Base-by-base conservation (phyloP, 331 rosid genomes). In the Quercus lobata region DNA sequence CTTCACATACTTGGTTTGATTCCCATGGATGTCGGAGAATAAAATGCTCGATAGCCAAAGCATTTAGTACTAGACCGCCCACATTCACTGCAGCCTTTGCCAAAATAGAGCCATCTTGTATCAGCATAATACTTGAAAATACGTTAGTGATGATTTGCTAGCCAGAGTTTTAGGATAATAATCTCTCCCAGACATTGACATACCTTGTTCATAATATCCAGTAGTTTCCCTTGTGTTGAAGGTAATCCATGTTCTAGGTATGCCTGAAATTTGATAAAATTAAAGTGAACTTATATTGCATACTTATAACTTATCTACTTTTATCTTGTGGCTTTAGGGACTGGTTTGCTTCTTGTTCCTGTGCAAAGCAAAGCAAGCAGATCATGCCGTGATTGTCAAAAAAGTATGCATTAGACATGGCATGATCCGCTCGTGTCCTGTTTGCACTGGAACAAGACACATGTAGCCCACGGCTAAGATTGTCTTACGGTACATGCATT, bases 401-500 rank as follows among this genome's bases (percentile, higher is more conserved):
- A 49, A 0, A 49, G 16, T 11, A 12, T 4, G 54, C 54, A 49
- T 49, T 49, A 49, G 54, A 49, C 17, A 0, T 49, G 17, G 54
- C 54, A 12, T 49, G 54, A 12, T 49, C 54, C 0, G 17, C 54
- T 49, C 5, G 5, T 14, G 17, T 49, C 54, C 17, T 49, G 54
- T 12, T 49, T 49, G 54, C 54, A 49, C 17, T 49, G 16, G 16
- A 49, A 49, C 17, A 49, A 49, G 54, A 12, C 17, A 0, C 17
- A 12, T 10, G 54, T 12, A 49, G 54, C 5, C 54, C 54, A 49
- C 54, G 54, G 54, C 17, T 75, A 77, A 80, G 88, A 87, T 76
- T 88, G 78, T 93, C 97, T 90, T 88, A 91, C 92, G 85, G 97
- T 93, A 93, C 99, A 91, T 95, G 97, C 99, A 95, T 93, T 85